A percentile compares a stretch with the other conserved stretches of the same genome.
phyloP scores from a whole-genome alignment of 352 stramenopile species.

The Globisporangium mamillatum region DNA sequence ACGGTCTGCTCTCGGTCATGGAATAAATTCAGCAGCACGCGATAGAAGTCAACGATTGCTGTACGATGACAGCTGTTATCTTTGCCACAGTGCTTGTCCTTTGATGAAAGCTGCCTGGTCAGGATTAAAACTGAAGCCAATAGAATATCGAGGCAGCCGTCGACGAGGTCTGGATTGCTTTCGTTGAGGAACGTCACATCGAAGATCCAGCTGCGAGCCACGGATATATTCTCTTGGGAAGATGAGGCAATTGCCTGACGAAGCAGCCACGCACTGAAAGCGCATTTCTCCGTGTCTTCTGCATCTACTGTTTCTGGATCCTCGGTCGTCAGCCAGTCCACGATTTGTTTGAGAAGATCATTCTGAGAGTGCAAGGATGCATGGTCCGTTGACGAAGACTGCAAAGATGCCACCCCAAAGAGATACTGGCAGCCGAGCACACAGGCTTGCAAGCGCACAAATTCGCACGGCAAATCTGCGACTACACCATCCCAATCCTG shows the following conservation, averaged over 20 bases:
- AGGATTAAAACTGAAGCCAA: constrained; percentile 23
- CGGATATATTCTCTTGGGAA: neutral
- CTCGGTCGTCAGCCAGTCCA: constrained; percentile 8
- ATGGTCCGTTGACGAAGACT: neutral
- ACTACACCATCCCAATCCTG: neutral
- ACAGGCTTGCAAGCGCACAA: constrained; percentile 9
- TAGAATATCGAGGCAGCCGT: constrained; percentile 31
- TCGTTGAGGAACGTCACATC: constrained; percentile 50
- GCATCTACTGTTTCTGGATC: constrained; percentile 10
- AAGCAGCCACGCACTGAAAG: constrained; percentile 38
- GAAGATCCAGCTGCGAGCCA: constrained; percentile 53
- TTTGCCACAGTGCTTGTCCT: neutral
- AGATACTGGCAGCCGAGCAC: constrained; percentile 35
- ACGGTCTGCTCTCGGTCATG: constrained; percentile 35
- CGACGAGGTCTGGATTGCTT: constrained; percentile 20
- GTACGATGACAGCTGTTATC: constrained; percentile 9
- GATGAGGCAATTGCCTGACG: constrained; percentile 9
- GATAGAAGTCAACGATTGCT: constrained; percentile 25
- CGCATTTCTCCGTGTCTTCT: constrained; percentile 17
- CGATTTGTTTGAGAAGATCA: constrained; percentile 5
- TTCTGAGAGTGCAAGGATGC: neutral
- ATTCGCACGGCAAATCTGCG: neutral
- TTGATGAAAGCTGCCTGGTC: constrained; percentile 11
- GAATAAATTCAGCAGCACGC: constrained; percentile 33
- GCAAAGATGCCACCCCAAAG: constrained; percentile 34